Conservation (phyloP, 2,329 filamentous ascomycete species). For the Didymella pinodella region DNA sequence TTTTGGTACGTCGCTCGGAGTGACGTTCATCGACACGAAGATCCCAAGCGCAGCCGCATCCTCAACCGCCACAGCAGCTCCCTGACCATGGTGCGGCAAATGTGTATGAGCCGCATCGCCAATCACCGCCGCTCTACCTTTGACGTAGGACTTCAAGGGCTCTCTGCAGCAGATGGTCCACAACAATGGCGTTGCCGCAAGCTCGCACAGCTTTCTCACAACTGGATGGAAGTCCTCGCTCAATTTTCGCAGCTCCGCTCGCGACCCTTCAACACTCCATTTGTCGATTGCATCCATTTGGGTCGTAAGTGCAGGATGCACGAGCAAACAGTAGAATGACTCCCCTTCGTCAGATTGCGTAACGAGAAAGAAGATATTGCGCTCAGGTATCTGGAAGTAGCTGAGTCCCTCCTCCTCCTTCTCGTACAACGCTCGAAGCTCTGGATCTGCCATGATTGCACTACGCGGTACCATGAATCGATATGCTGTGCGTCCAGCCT, state of each 20-base stretch:
- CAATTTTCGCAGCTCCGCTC: slow-evolving; percentile 1
- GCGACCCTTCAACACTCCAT: slow-evolving; percentile 6
- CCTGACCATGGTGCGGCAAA: slow-evolving; percentile 13
- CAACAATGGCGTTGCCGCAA: slow-evolving; percentile 11
- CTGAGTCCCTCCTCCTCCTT: slow-evolving; percentile 11
- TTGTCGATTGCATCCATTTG: slow-evolving; percentile 9
- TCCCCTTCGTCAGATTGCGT: slow-evolving; percentile 7
- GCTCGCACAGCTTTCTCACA: slow-evolving; percentile 13
- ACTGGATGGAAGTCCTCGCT: slow-evolving; percentile 8
- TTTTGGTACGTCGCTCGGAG: background rate
- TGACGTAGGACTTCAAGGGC: slow-evolving; percentile 10
- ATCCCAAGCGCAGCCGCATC: slow-evolving; percentile 11
- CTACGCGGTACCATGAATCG: slow-evolving; percentile 13
- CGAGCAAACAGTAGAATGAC: slow-evolving; percentile 7
- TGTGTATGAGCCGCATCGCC: slow-evolving; percentile 16
- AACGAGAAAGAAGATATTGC: slow-evolving; percentile 11
- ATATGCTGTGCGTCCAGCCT: slow-evolving; percentile 9
- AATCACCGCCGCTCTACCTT: slow-evolving; percentile 7
- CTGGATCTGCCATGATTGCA: slow-evolving; percentile 11
- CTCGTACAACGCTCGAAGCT: slow-evolving; percentile 8
- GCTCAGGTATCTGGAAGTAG: slow-evolving; percentile 15
- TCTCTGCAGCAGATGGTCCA: slow-evolving; percentile 16
- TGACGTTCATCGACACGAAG: background rate
- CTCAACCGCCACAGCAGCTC: slow-evolving; percentile 10
- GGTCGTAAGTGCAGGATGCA: slow-evolving; percentile 6